Conservation (phyloP, 164 flowering plant species). For the Vitis amurensis region DNA sequence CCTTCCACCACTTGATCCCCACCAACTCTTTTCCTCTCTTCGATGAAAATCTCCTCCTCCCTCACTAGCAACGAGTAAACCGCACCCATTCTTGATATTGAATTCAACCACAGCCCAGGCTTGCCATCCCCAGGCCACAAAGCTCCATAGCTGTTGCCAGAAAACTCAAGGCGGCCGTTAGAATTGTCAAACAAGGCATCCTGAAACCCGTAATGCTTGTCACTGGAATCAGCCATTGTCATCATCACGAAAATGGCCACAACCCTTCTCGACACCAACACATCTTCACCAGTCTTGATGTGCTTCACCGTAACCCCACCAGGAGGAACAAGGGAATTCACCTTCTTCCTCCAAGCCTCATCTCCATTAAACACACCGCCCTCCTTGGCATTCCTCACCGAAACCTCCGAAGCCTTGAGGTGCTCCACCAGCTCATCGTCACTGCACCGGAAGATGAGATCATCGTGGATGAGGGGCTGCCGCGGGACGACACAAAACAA, state of each 20-base stretch:
- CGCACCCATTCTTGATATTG: slow-evolving; percentile 65
- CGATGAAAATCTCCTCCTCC: too few relatives aligned
- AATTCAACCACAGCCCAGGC: slow-evolving; percentile 59
- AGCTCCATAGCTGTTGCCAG: background rate
- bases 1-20: slow-evolving; percentile 4
- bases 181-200: slow-evolving; percentile 66
- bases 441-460: slow-evolving; percentile 65
- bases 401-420: slow-evolving; percentile 55
- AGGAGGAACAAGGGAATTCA: too few relatives aligned
- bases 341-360: slow-evolving; percentile 13
- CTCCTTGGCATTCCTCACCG: slow-evolving; percentile 29
- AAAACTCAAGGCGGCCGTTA: slow-evolving; percentile 56
- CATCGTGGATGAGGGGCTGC: slow-evolving; percentile 75
- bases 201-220: slow-evolving; percentile 64
- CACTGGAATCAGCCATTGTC: slow-evolving; percentile 81
- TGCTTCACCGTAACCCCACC: too few relatives aligned
- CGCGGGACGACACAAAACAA: slow-evolving; percentile 81
- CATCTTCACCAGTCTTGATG: slow-evolving; percentile 14
- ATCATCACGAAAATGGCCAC: slow-evolving; percentile 56
- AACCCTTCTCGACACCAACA: slow-evolving; percentile 49
- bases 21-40: background rate
- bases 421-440: slow-evolving; percentile 63
- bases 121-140: too few relatives aligned
- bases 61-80: slow-evolving; percentile 29
- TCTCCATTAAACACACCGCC: background rate